A percentile compares a stretch with the other conserved stretches of the same genome.
Conservation (phyloP, 2,329 filamentous ascomycete genomes). For the Alternaria brassicae region DNA sequence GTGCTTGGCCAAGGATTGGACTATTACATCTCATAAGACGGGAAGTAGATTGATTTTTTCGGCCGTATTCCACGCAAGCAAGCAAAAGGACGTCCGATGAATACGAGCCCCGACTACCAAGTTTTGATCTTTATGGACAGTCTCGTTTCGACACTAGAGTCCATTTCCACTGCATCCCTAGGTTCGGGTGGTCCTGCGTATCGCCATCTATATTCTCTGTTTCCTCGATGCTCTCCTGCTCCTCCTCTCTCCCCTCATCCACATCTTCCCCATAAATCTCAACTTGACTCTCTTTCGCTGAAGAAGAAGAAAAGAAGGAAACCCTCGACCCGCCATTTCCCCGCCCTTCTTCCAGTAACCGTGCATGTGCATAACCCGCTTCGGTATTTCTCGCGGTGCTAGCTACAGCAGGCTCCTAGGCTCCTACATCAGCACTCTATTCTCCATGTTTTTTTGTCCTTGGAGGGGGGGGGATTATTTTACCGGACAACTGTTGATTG, state of each 20-base stretch:
- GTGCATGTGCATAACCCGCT: constrained; percentile 15
- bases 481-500: too few relatives aligned
- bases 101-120: background rate
- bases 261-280: background rate
- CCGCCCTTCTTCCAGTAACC: constrained; percentile 26
- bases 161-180: constrained; percentile 25
- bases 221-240: constrained; percentile 14
- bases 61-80: background rate
- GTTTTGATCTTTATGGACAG: constrained; percentile 13
- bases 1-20: background rate
- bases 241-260: constrained; percentile 1
- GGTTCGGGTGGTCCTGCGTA: constrained; percentile 18
- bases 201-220: constrained; percentile 10
- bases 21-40: background rate
- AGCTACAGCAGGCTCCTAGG: background rate
- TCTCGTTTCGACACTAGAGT: constrained; percentile 12
- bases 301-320: too few relatives aligned
- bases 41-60: background rate
- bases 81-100: background rate
- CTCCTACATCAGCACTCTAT: background rate
- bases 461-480: too few relatives aligned
- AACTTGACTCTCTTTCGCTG: background rate
- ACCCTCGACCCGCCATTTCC: background rate
- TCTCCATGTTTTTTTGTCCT: too few relatives aligned
- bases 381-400: background rate